Evolutionary conservation across 2,329 filamentous ascomycete genomes (phyloP).

Genomic region (Fusarium tupiense): DNA sequence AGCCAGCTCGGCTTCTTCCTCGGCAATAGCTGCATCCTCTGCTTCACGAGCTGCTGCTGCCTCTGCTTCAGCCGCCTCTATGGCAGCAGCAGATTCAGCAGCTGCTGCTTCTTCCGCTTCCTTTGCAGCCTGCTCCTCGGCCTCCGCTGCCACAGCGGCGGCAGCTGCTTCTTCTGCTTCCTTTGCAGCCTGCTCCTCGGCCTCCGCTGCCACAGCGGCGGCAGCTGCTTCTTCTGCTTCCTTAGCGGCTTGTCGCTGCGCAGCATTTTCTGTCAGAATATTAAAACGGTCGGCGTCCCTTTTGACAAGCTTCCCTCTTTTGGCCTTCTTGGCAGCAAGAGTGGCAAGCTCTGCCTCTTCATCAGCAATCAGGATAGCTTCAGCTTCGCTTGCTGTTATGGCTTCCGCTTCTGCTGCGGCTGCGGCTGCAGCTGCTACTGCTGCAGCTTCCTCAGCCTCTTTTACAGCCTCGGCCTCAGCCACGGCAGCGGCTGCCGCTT

Average conservation of each 20-base stretch:
- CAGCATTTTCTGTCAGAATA: slow-evolving; percentile 36
- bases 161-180: slow-evolving; percentile 43
- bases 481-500: slow-evolving; percentile 39
- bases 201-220: slow-evolving; percentile 12
- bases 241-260: slow-evolving; percentile 31
- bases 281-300: slow-evolving; percentile 38
- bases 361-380: slow-evolving; percentile 22
- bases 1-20: slow-evolving; percentile 32
- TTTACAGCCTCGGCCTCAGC: slow-evolving; percentile 14
- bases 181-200: slow-evolving; percentile 26
- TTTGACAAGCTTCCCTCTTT: slow-evolving; percentile 36
- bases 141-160: slow-evolving; percentile 12
- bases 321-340: slow-evolving; percentile 35
- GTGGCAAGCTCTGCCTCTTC: slow-evolving; percentile 38
- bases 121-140: slow-evolving; percentile 26
- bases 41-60: slow-evolving; percentile 27
- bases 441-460: slow-evolving; percentile 18
- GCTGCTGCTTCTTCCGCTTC: slow-evolving; percentile 43
- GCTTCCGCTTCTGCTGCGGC: slow-evolving; percentile 29
- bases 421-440: slow-evolving; percentile 6
- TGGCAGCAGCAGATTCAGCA: background rate
- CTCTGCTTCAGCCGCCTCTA: slow-evolving; percentile 24
- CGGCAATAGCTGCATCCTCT: slow-evolving; percentile 12
- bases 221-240: slow-evolving; percentile 41
- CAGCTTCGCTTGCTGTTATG: slow-evolving; percentile 26